Evolutionary conservation across 768 basidiomycete genomes (phyloP).

Genomic region (Termitomyces sp.): DNA sequence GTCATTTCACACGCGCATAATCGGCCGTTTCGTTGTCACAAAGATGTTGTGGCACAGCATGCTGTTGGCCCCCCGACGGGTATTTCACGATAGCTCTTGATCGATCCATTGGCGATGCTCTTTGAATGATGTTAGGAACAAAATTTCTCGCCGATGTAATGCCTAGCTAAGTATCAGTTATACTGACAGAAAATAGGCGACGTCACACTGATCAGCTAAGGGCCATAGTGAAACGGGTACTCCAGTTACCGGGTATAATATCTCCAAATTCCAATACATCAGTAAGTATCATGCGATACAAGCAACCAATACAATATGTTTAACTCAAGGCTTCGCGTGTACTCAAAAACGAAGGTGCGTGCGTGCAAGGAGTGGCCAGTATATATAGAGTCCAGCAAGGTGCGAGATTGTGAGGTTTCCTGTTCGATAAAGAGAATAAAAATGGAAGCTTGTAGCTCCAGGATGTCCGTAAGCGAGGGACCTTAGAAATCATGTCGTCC

Average conservation of each 20-base stretch:
- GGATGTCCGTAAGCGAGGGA: background rate
- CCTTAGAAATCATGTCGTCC: conserved; percentile 18
- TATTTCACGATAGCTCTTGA: too few relatives aligned
- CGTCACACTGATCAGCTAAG: background rate
- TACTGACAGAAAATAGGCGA: background rate
- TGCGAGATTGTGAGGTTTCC: background rate
- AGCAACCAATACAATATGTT: background rate
- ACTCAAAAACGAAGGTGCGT: background rate
- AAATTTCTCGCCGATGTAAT: too few relatives aligned
- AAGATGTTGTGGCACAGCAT: too few relatives aligned
- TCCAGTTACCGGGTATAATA: background rate
- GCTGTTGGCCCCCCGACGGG: too few relatives aligned
- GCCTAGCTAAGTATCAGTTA: too few relatives aligned
- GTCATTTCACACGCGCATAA: too few relatives aligned
- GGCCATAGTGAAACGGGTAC: background rate
- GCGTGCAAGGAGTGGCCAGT: background rate
- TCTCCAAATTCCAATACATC: background rate
- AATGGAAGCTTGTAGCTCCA: background rate
- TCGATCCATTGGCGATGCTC: too few relatives aligned
- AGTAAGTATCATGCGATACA: background rate
- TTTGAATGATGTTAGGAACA: too few relatives aligned
- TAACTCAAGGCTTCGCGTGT: background rate
- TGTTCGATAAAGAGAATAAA: background rate
- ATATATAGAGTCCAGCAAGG: background rate
- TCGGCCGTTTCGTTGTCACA: too few relatives aligned